Conservation (phyloP, 805 yeast species). For the Cyberlindnera euphorbiiphila region DNA sequence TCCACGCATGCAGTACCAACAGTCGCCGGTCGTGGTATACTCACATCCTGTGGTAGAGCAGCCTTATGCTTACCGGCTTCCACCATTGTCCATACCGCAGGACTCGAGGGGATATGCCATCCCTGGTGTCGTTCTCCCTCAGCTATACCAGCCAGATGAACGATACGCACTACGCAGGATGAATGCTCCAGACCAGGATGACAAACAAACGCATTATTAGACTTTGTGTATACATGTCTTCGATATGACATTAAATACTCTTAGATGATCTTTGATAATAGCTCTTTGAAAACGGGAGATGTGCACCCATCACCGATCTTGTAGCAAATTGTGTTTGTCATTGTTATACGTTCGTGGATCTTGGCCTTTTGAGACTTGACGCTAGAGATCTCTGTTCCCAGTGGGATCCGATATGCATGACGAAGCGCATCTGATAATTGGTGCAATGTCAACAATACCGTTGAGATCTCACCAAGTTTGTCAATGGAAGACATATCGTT, state of each 20-base stretch:
- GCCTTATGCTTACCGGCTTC: not conserved
- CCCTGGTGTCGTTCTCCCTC: too few relatives aligned
- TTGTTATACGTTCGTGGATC: conserved; percentile 2
- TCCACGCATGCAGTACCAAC: not conserved
- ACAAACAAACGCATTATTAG: too few relatives aligned
- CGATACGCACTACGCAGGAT: too few relatives aligned
- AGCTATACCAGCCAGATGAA: too few relatives aligned
- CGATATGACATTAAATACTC: too few relatives aligned
- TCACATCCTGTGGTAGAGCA: not conserved
- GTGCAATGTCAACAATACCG: conserved; percentile 2
- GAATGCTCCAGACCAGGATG: too few relatives aligned
- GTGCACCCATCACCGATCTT: not conserved
- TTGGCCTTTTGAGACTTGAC: conserved; percentile 5
- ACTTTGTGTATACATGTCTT: too few relatives aligned
- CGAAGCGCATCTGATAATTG: conserved; percentile 2
- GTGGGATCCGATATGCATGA: conserved; percentile 2
- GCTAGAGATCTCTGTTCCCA: not conserved
- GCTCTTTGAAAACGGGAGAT: conserved; percentile 2
- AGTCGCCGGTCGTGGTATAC: conserved; percentile 1
- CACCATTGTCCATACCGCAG: too few relatives aligned
- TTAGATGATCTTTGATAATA: conserved; percentile 2
- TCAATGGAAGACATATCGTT: not conserved
- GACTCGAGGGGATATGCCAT: too few relatives aligned
- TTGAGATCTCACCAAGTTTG: not conserved
- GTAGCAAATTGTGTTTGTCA: not conserved